Base-by-base conservation (phyloP, 352 stramenopile species). In the Phytophthora tentaculata region DNA sequence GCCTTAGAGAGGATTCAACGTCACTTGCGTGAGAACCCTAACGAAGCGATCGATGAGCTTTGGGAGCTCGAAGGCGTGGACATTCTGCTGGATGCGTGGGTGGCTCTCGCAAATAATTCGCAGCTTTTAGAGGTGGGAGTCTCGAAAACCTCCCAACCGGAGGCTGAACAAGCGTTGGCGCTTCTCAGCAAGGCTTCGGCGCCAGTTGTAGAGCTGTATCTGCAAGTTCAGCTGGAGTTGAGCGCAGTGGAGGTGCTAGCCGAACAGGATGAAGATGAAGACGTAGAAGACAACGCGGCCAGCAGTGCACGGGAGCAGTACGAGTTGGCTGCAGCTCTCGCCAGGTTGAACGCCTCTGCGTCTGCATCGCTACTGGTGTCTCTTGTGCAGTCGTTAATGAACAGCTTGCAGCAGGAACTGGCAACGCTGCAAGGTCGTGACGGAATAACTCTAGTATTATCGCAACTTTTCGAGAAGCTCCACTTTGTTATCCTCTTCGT, bases 51-150 rank as follows among this genome's bases (percentile, higher is more conserved):
- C 0, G 81, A 92, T 24, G 86, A 94, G 14, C 61, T 96, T n/a
- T 96, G 88, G 88, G 81, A 94, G 54, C 70, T 95, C 16, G 88
- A 96, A 55, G 88, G 84, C 5, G 62, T 96, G 13, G 86, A 95
- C 32, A 77, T 95, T 29, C 66, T 96, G 4, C 69, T 96, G 23
- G 88, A 96, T 64, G 86, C 86, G 3, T 96, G 88, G 88, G 86
- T 91, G 37, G 63, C 84, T 22, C 81, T 96, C 19, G 69, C 85
- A 22, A 88, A 86, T 39, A 77, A 92, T 48, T 76, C 79, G 16
- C 74, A 80, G 37, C 67, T 92, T 1, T 69, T 92, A 58, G 72
- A 74, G n/a, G 64, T 59, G 2, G 57, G 58, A 6, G 20, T 64
- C 14, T 56, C 69, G 2, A 72, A 69, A 17, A 49, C 71, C 3